Conservation (phyloP, 2,329 filamentous ascomycete species). For the Rhynchosporium secalis region DNA sequence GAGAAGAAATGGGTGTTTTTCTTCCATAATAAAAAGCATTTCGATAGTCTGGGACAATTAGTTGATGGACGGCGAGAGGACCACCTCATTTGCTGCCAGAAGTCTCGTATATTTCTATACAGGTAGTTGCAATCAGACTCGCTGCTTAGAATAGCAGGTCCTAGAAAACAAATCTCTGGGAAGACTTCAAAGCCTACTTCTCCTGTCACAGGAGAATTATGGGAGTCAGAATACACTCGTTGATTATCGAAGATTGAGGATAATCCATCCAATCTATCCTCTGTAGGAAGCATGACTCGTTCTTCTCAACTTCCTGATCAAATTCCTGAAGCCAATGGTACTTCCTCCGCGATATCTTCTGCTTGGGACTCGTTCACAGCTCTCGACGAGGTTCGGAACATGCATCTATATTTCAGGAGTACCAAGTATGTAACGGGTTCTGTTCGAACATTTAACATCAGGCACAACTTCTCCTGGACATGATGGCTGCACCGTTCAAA, state of each 20-base stretch:
- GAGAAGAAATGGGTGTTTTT: slow-evolving; percentile 13
- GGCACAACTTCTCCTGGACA: slow-evolving; percentile 23
- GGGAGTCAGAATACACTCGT: slow-evolving; percentile 1
- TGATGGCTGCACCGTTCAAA: slow-evolving; percentile 16
- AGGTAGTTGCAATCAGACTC: slow-evolving; percentile 2
- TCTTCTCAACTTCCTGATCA: no score
- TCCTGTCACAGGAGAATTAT: background rate
- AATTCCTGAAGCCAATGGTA: no score
- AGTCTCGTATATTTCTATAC: slow-evolving; percentile 9
- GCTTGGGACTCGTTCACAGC: slow-evolving; percentile 14
- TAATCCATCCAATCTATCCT: background rate
- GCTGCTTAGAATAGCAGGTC: slow-evolving; percentile 1
- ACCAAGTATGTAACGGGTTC: background rate
- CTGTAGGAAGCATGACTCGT: background rate
- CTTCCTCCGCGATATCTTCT: background rate
- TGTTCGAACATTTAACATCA: background rate
- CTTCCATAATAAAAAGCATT: slow-evolving; percentile 5
- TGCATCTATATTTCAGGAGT: slow-evolving; percentile 9
- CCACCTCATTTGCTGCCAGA: slow-evolving; percentile 8
- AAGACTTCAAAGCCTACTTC: background rate
- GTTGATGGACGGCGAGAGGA: slow-evolving; percentile 10
- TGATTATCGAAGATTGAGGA: background rate
- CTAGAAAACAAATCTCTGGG: background rate
- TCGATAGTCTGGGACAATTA: slow-evolving; percentile 9
- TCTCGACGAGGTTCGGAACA: slow-evolving; percentile 12